Evolutionary conservation across 2,329 filamentous ascomycete genomes (phyloP), one percentile per base, ranked within the genome.

Genomic region (Colletotrichum melonis): DNA sequence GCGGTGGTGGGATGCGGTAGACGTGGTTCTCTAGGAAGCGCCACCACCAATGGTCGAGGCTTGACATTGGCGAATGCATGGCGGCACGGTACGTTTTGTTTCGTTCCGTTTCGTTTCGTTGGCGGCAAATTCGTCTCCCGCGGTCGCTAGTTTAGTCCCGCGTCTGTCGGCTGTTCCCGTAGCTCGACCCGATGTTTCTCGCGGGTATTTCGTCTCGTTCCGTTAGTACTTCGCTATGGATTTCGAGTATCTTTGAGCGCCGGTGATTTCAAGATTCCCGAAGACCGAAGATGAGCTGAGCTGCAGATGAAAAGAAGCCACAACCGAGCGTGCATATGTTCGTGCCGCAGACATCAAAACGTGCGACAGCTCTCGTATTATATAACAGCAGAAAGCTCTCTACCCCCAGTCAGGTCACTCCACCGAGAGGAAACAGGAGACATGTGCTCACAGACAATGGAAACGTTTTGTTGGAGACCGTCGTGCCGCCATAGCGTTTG

Each of bases 1-100:
- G 76, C 3, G 76, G 75, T 6, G 75, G 63, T 3, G 77, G 76
- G 14, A 76, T 60, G 26, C 69, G 59, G 69, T 79, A 80, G 35
- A 68, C 49, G 62, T 67, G 56, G 11, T 64, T 67, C 26, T 73
- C 71, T 55, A 73, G 71, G 30, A 62, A 55, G 46, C 28, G 55
- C 71, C 71, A 73, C 67, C 67, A 73, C 71, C 71, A 73, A 55
- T 69, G 59, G 67, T 73, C 70, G 60, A 71, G 56, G 49, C 67
- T 71, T 46, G 67, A 71, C 3, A 73, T 28, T 12, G 71, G 46
- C 2, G 71, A 66, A 26, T 66, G 24, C 71, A 66, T 73, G 32
- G 28, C 56, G 26, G 26, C 9, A 0, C 19, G 19, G 7, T 4
- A n/a, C 42, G 42, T 22, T 49, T 22, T 8, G 42, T n/a, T 49